These are phyloP conservation scores for Yamadazyma trypodendri DNA, from an alignment of 1,139 yeast genomes.

Conservation along the genomic window DNA sequence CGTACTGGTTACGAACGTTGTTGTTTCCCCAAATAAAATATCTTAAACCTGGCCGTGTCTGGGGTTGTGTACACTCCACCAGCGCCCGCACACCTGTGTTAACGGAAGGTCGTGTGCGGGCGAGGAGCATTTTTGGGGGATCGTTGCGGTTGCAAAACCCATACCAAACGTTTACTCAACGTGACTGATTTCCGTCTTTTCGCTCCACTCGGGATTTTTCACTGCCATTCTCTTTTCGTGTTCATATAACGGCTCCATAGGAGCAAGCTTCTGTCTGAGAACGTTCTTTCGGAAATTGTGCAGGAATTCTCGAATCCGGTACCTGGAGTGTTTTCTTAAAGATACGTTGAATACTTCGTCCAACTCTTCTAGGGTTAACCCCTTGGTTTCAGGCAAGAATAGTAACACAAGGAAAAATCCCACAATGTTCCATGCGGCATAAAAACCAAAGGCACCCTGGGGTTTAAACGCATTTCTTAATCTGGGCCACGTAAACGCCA, in stretches of 20 bases:
- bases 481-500: conserved; percentile 84
- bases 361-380: conserved; percentile 68
- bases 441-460: conserved; percentile 87
- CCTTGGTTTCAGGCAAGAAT: conserved; percentile 70
- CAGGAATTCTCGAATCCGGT: conserved; percentile 48
- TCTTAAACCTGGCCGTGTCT: not conserved
- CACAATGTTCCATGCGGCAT: conserved; percentile 82
- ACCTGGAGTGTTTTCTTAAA: conserved; percentile 50
- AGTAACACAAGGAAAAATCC: conserved; percentile 70
- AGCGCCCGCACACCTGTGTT: not conserved
- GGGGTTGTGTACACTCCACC: not conserved
- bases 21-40: not conserved
- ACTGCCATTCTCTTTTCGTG: conserved; percentile 54
- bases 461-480: conserved; percentile 64
- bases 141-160: not conserved
- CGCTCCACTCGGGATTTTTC: conserved; percentile 60
- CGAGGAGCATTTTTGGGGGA: not conserved
- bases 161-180: conserved; percentile 34
- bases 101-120: not conserved
- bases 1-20: not conserved
- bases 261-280: conserved; percentile 40
- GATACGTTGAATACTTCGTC: conserved; percentile 70
- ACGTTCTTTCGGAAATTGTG: conserved; percentile 42
- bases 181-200: conserved; percentile 51
- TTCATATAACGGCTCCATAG: conserved; percentile 54